Evolutionary conservation across 305 asterid species (phyloP).

Genomic region (Fraxinus sp.): DNA sequence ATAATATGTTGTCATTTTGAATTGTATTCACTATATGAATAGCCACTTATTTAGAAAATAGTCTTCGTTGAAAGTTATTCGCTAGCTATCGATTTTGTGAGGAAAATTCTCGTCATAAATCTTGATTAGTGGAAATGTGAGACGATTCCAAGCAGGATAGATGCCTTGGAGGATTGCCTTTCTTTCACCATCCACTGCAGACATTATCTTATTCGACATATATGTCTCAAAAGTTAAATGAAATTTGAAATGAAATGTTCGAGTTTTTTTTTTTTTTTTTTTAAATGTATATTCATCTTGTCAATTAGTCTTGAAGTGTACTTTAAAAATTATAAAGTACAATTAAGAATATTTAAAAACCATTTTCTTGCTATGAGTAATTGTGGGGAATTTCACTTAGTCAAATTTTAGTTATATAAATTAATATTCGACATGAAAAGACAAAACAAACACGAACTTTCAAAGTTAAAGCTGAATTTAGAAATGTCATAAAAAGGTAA

Average conservation of each 20-base stretch:
- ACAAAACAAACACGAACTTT: background rate
- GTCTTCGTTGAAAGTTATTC: too few relatives aligned
- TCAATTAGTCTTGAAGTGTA: background rate
- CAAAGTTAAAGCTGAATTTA: background rate
- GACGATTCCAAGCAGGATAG: background rate
- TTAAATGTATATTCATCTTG: too few relatives aligned
- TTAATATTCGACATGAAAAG: background rate
- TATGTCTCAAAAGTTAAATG: too few relatives aligned
- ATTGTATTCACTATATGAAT: background rate
- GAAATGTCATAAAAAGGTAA: background rate
- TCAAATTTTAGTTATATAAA: background rate
- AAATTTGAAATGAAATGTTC: background rate
- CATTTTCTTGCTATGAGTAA: background rate
- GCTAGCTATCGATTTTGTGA: background rate
- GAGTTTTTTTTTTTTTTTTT: too few relatives aligned
- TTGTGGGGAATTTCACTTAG: background rate
- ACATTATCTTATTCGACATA: too few relatives aligned
- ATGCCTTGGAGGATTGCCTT: too few relatives aligned
- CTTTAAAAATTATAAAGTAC: background rate
- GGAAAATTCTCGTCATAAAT: too few relatives aligned
- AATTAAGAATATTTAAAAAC: background rate
- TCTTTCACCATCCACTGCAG: too few relatives aligned
- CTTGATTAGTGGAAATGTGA: background rate
- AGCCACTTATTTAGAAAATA: too few relatives aligned
- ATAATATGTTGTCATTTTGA: background rate